Evolutionary conservation across 164 flowering plant genomes (phyloP).

Genomic region (Annona cherimola): DNA sequence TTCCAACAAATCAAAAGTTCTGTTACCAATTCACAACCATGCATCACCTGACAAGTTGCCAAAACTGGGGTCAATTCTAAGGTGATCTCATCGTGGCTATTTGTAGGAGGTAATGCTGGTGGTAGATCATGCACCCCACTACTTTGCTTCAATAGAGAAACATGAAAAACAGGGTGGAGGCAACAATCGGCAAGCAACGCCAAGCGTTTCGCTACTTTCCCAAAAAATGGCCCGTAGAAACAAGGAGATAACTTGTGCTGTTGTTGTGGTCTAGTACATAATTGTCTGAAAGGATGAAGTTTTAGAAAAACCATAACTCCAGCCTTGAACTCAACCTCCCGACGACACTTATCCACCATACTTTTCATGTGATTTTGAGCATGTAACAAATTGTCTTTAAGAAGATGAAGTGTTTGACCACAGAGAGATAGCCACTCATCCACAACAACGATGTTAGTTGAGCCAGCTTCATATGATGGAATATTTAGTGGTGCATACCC

Average conservation of each 20-base stretch:
- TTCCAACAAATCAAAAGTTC: too few species aligned
- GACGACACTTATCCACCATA: background rate
- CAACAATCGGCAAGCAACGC: background rate
- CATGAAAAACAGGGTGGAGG: background rate
- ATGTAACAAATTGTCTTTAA: background rate
- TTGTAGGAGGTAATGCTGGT: too few species aligned
- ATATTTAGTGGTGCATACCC: background rate
- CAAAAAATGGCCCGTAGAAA: background rate
- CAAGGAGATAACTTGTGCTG: background rate
- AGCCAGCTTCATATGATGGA: background rate
- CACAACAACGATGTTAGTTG: background rate
- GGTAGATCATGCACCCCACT: too few species aligned
- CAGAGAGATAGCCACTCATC: background rate
- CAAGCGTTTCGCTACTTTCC: background rate
- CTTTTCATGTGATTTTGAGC: background rate
- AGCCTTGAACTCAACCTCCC: background rate
- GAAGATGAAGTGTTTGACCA: background rate
- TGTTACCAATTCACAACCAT: too few species aligned
- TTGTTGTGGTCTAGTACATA: background rate
- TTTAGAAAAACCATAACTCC: background rate
- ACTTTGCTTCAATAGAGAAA: too few species aligned
- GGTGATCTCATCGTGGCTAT: too few species aligned
- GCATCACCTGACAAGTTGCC: too few species aligned
- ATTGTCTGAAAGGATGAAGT: background rate
- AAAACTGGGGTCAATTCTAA: too few species aligned